Conservation (phyloP, 805 yeast genomes). For the Yarrowia divulgata region DNA sequence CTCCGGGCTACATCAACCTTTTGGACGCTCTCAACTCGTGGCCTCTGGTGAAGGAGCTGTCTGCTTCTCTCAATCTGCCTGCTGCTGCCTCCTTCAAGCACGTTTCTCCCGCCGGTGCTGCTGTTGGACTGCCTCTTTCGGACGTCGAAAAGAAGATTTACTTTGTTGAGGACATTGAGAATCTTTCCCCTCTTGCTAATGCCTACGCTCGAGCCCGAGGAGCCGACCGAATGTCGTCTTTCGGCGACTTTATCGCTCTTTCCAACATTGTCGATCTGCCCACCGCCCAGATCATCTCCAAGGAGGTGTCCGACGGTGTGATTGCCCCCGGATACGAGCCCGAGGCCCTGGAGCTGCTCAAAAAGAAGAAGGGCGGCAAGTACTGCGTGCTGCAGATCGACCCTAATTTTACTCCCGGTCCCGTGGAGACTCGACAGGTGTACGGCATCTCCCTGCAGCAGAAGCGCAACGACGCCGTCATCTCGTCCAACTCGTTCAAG, state of each 20-base stretch:
- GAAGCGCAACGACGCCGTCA: slow-evolving; percentile 97
- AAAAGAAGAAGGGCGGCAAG: slow-evolving; percentile 95
- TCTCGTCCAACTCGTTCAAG: slow-evolving; percentile 86
- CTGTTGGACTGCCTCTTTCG: slow-evolving; percentile 91
- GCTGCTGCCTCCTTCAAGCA: slow-evolving; percentile 99
- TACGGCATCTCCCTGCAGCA: slow-evolving; percentile 95
- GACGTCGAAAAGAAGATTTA: slow-evolving; percentile 94
- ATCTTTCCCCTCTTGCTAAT: slow-evolving; percentile 93
- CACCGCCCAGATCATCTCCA: slow-evolving; percentile 95
- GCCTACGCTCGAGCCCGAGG: slow-evolving; percentile 99
- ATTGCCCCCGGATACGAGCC: slow-evolving; percentile 96
- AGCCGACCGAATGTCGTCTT: slow-evolving; percentile 99
- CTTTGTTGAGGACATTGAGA: slow-evolving; percentile 93
- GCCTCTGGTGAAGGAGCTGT: slow-evolving; percentile 97
- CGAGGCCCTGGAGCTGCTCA: slow-evolving; percentile 87
- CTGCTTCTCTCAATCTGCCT: slow-evolving; percentile 91
- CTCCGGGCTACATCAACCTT: slow-evolving; percentile 97
- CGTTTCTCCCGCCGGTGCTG: slow-evolving; percentile 98
- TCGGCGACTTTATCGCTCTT: slow-evolving; percentile 97
- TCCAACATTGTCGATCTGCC: slow-evolving; percentile 95
- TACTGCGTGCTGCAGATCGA: slow-evolving; percentile 96
- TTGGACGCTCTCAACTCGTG: slow-evolving; percentile 97
- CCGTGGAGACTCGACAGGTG: slow-evolving; percentile 89
- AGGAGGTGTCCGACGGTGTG: slow-evolving; percentile 98
- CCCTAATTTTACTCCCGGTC: slow-evolving; percentile 86